These are phyloP conservation scores for Cladosporium sp. DNA, from an alignment of 2,329 filamentous ascomycete species.

Conservation along the genomic window DNA sequence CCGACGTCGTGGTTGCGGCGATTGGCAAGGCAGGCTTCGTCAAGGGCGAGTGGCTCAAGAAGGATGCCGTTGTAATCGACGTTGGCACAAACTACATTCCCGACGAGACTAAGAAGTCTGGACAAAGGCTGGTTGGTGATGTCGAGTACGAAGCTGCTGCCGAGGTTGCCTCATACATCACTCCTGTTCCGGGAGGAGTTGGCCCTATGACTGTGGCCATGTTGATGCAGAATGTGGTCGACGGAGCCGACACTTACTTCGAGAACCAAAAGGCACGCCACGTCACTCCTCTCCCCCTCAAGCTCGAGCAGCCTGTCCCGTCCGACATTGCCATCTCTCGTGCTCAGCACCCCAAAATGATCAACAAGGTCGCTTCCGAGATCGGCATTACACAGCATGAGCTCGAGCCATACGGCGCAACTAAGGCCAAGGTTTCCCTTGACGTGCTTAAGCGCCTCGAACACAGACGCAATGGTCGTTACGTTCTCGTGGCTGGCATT, in stretches of 20 bases:
- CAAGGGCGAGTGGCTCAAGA: slow-evolving; percentile 93
- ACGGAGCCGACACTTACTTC: slow-evolving; percentile 76
- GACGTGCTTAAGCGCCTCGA: slow-evolving; percentile 74
- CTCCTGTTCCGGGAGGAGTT: slow-evolving; percentile 92
- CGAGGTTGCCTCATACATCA: slow-evolving; percentile 86
- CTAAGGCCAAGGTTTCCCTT: slow-evolving; percentile 94
- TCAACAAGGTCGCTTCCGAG: slow-evolving; percentile 78
- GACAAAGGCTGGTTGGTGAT: slow-evolving; percentile 86
- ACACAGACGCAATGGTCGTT: slow-evolving; percentile 83
- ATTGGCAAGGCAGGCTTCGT: slow-evolving; percentile 85
- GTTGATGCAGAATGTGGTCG: slow-evolving; percentile 92
- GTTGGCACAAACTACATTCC: slow-evolving; percentile 96
- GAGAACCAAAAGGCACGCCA: slow-evolving; percentile 76
- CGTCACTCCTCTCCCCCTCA: slow-evolving; percentile 78
- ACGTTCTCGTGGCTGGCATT: slow-evolving; percentile 90
- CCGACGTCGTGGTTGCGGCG: slow-evolving; percentile 86
- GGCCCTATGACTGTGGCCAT: slow-evolving; percentile 99
- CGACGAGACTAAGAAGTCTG: slow-evolving; percentile 85
- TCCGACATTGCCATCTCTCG: slow-evolving; percentile 92
- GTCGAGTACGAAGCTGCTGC: slow-evolving; percentile 84
- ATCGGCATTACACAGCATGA: slow-evolving; percentile 84
- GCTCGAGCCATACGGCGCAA: slow-evolving; percentile 87
- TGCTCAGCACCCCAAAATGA: slow-evolving; percentile 84
- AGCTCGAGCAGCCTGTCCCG: slow-evolving; percentile 75
- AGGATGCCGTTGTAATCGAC: slow-evolving; percentile 91